Conservation (phyloP, 805 yeast species). For the Lipomyces yamanashiensis region DNA sequence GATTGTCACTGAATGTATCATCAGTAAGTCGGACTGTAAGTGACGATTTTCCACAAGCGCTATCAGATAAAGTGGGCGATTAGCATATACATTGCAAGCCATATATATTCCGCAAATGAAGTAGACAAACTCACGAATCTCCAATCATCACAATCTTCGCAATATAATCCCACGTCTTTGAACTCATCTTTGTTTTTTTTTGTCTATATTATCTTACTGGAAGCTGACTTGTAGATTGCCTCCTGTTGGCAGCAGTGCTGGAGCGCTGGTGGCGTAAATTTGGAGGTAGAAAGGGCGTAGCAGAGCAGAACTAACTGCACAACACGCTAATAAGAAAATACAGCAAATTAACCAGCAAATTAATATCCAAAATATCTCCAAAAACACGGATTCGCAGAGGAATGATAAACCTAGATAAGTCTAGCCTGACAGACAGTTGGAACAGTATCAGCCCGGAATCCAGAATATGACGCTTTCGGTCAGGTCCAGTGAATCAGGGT, state of each 20-base stretch:
- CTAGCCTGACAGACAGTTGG: neutral
- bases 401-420: too few relatives aligned
- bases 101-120: constrained; percentile 29
- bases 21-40: constrained; percentile 46
- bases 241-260: neutral
- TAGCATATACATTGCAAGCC: constrained; percentile 31
- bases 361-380: too few relatives aligned
- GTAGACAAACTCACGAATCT: constrained; percentile 42
- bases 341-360: too few relatives aligned
- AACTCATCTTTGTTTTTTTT: constrained; percentile 22
- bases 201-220: neutral
- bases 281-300: too few relatives aligned
- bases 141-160: constrained; percentile 48
- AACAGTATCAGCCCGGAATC: neutral
- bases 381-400: too few relatives aligned
- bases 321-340: too few relatives aligned
- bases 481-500: neutral
- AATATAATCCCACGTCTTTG: constrained; percentile 44
- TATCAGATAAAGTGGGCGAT: constrained; percentile 15
- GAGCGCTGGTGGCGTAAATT: too few relatives aligned
- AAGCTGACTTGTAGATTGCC: neutral
- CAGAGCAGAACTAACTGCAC: too few relatives aligned
- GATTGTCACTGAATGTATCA: constrained; percentile 44
- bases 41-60: constrained; percentile 48
- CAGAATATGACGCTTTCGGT: neutral